Percentiles rank a stretch among this genome's conserved stretches.
Evolutionary conservation across 495 filamentous ascomycete species (phyloP).

Genomic region (Entonaema liquescens): DNA sequence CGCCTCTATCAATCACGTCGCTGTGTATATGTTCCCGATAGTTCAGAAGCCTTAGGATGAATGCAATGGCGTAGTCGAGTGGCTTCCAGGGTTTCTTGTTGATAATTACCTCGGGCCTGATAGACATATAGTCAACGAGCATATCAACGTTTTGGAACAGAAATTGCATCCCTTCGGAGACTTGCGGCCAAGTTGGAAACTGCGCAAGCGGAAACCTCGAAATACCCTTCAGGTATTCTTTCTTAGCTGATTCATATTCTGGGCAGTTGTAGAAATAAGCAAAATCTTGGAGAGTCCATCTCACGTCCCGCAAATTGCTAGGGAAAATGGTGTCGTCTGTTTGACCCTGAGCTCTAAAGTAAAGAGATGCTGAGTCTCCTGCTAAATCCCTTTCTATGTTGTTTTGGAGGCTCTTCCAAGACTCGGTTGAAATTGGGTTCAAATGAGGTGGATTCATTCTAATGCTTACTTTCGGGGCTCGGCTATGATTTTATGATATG

Average conservation of each 20-base stretch:
- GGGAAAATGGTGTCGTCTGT: background rate
- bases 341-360: constrained; percentile 12
- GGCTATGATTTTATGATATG: background rate
- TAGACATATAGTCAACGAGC: background rate
- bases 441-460: background rate
- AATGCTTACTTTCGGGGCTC: background rate
- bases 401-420: background rate
- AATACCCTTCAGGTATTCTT: background rate
- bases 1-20: background rate
- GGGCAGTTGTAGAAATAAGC: constrained; percentile 19
- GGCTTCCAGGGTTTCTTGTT: background rate
- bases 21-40: constrained; percentile 10
- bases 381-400: background rate
- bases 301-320: background rate
- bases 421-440: background rate
- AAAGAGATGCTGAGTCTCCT: background rate
- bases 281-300: constrained; percentile 23
- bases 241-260: background rate
- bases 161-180: background rate
- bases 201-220: background rate
- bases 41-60: constrained; percentile 14
- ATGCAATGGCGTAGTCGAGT: background rate
- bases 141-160: background rate
- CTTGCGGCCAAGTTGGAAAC: background rate
- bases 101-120: background rate